Percentiles rank a stretch among this genome's conserved stretches.
Evolutionary conservation across 805 yeast species (phyloP).

Genomic region (Candida ponderosae): DNA sequence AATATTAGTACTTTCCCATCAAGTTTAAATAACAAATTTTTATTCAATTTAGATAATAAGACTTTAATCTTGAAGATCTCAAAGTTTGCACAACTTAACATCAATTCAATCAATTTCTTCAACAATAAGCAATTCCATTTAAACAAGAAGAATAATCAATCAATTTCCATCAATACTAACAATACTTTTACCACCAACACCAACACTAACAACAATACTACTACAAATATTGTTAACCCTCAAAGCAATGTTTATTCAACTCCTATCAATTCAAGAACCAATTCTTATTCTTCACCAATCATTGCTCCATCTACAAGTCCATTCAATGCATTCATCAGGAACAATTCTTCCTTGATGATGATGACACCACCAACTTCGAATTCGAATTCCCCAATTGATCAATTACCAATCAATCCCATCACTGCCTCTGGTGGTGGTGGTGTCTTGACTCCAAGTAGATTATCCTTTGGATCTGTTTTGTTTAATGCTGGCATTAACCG

Average conservation of each 20-base stretch:
- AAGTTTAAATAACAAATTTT: constrained; percentile 37
- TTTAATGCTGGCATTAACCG: not conserved
- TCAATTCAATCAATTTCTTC: constrained; percentile 4
- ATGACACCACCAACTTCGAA: constrained; percentile 9
- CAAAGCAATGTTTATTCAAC: not conserved
- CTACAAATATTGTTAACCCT: too few relatives aligned
- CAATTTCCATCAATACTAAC: too few relatives aligned
- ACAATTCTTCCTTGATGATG: constrained; percentile 7
- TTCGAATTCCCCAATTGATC: constrained; percentile 11
- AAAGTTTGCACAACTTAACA: constrained; percentile 4
- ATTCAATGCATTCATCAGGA: constrained; percentile 4
- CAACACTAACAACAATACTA: not conserved
- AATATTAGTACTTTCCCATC: constrained; percentile 25
- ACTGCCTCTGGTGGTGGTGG: too few relatives aligned
- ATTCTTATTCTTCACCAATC: constrained; percentile 2
- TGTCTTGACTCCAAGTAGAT: too few relatives aligned
- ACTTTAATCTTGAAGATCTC: constrained; percentile 7
- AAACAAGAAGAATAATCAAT: too few relatives aligned
- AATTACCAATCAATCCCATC: too few relatives aligned
- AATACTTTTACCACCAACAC: not conserved
- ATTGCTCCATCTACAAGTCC: not conserved
- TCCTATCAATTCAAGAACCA: not conserved
- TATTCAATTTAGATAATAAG: constrained; percentile 20
- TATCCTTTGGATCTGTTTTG: not conserved
- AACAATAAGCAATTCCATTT: too few relatives aligned